Evolutionary conservation across 2,329 filamentous ascomycete species (phyloP).

Genomic region (Stachybotrys chlorohalonatus): DNA sequence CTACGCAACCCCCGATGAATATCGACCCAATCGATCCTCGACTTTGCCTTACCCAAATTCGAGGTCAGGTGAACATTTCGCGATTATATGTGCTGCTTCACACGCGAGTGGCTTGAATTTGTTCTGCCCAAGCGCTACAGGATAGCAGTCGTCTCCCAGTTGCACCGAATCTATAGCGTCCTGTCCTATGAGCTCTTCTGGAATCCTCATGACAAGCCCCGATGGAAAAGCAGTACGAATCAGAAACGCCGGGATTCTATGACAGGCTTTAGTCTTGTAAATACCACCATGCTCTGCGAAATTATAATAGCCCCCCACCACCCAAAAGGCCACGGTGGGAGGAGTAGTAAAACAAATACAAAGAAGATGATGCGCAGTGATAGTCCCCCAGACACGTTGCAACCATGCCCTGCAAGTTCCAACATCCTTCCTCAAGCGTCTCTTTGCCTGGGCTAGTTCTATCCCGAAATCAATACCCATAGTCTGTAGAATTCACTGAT

Average conservation of each 20-base stretch:
- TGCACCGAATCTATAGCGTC: too few species aligned
- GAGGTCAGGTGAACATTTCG: too few species aligned
- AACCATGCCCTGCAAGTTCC: neutral
- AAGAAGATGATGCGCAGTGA: neutral
- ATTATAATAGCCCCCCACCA: neutral
- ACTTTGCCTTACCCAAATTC: too few species aligned
- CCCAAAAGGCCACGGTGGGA: neutral
- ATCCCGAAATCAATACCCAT: slow-evolving; percentile 30
- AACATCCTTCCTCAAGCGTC: neutral
- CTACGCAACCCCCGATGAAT: too few species aligned
- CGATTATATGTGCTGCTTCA: too few species aligned
- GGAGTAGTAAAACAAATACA: neutral
- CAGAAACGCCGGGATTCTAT: neutral
- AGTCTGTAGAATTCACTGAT: slow-evolving; percentile 17
- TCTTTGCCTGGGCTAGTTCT: slow-evolving; percentile 1
- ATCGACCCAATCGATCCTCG: too few species aligned
- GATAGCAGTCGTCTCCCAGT: too few species aligned
- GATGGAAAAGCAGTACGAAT: too few species aligned
- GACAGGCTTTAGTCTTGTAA: neutral
- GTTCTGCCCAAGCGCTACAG: too few species aligned
- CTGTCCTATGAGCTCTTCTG: too few species aligned
- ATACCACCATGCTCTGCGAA: neutral
- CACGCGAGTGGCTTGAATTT: too few species aligned
- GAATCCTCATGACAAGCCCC: too few species aligned
- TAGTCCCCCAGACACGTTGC: neutral